A percentile compares a stretch with the other conserved stretches of the same genome.
phyloP scores from a whole-genome alignment of 257 asterid genomes.

The Fraxinus pennsylvanica region DNA sequence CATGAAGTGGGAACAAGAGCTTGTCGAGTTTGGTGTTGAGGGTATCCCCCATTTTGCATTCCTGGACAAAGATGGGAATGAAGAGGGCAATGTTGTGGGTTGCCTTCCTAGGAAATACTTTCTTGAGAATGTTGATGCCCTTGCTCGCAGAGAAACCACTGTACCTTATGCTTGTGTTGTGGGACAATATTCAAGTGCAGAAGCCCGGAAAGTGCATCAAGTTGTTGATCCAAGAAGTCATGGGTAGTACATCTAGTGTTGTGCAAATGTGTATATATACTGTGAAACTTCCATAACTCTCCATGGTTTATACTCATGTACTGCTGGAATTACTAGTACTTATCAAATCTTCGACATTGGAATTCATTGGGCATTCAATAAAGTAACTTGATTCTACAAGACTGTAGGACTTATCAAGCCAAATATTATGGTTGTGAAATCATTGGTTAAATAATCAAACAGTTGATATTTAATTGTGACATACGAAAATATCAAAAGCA shows the following conservation, averaged over 20 bases:
- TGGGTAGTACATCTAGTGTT: conserved; percentile 43
- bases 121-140: conserved; percentile 85
- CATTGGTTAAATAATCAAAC: too few relatives aligned
- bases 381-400: background rate
- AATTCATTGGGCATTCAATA: background rate
- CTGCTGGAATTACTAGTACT: background rate
- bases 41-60: conserved; percentile 98
- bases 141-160: conserved; percentile 74
- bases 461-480: too few relatives aligned
- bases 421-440: too few relatives aligned
- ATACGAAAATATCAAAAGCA: too few relatives aligned
- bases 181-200: conserved; percentile 78
- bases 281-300: conserved; percentile 4
- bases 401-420: background rate
- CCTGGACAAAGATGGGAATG: conserved; percentile 81
- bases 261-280: background rate
- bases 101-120: conserved; percentile 81
- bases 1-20: conserved; percentile 99
- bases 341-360: background rate
- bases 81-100: conserved; percentile 93
- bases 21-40: conserved; percentile 98
- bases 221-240: conserved; percentile 91
- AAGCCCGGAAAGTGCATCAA: conserved; percentile 59
- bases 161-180: conserved; percentile 87
- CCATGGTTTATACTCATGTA: background rate